Evolutionary conservation across 1,284 basidiomycete species (phyloP).

Genomic region (Ustilago esculenta): DNA sequence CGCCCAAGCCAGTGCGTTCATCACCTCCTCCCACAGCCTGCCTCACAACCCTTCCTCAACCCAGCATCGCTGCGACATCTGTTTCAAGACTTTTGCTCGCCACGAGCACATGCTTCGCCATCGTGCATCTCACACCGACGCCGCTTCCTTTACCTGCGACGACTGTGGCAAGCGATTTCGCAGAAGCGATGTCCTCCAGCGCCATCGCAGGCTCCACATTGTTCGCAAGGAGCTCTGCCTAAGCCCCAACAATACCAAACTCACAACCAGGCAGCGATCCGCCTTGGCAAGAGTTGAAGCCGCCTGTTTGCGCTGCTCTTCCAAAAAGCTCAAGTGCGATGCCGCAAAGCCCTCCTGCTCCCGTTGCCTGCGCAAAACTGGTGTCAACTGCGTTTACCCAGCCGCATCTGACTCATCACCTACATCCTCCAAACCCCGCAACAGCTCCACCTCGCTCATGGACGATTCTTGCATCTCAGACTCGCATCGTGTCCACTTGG

Average conservation of each 20-base stretch:
- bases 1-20: slow-evolving; percentile 1
- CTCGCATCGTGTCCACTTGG: no score
- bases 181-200: slow-evolving; percentile 19
- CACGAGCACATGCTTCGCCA: slow-evolving; percentile 30
- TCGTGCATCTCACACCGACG: slow-evolving; percentile 17
- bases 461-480: no score
- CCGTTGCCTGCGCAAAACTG: slow-evolving; percentile 10
- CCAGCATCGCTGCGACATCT: slow-evolving; percentile 16
- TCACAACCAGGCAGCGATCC: slow-evolving; percentile 14
- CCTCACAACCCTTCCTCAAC: background rate
- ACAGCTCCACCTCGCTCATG: background rate
- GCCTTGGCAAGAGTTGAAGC: slow-evolving; percentile 17
- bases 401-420: background rate
- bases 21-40: no score
- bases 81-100: slow-evolving; percentile 17
- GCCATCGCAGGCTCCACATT: slow-evolving; percentile 11
- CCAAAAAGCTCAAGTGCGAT: slow-evolving; percentile 27
- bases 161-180: slow-evolving; percentile 19
- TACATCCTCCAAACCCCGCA: background rate
- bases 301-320: slow-evolving; percentile 19
- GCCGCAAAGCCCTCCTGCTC: slow-evolving; percentile 16
- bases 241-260: slow-evolving; percentile 4
- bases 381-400: slow-evolving; percentile 10
- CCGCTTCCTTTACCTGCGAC: slow-evolving; percentile 11
- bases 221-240: slow-evolving; percentile 12